Base-by-base conservation (phyloP, 2,329 filamentous ascomycete species). In the Pseudopyricularia cyperi region DNA sequence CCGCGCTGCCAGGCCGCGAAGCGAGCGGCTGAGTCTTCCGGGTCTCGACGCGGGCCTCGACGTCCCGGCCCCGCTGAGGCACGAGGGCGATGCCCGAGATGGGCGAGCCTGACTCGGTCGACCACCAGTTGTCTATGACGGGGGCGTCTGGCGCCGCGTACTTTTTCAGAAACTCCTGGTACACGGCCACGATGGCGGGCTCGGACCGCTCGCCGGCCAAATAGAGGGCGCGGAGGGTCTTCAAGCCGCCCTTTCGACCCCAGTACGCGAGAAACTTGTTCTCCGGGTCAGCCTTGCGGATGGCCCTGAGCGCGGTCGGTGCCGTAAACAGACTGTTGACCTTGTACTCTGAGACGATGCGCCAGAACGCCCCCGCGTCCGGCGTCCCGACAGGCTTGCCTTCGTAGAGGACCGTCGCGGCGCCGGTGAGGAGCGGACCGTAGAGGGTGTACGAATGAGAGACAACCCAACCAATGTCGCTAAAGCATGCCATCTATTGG, bases 321-420 rank as follows among this genome's bases (percentile, higher is more conserved):
- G 90, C 91, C 0, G 90, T 95, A 63, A 87, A 95, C 59, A 95
- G 73, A 6, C 80, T 78, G 55, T 87, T 94, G 52, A 94, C 89
- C 60, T 83, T 83, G 71, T 96, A 85, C 60, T 94, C 86, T 57
- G 89, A 83, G 4, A 94, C 68, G 17, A 95, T 80, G 2, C 89
- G 76, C 90, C 90, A 97, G 64, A 96, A 93, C 0, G 85, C 85
- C 6, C 87, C 85, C 1, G 89, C 86, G 59, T 95, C 83, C 0
- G 90, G 90, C 0, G 89, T 95, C 4, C 89, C 89, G 12, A 95
- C 75, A 0, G 90, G 90, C 58, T 96, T 96, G n/a, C 90, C 91
- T 68, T 96, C 90, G 65, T 89, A 96, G 0, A 96, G 72, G 1
- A 96, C 79, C 0, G 89, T 95, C 1, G 89, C 83, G 2, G 90